Conservation (phyloP, 164 flowering plant genomes). For the Nymphaea thermarum region DNA sequence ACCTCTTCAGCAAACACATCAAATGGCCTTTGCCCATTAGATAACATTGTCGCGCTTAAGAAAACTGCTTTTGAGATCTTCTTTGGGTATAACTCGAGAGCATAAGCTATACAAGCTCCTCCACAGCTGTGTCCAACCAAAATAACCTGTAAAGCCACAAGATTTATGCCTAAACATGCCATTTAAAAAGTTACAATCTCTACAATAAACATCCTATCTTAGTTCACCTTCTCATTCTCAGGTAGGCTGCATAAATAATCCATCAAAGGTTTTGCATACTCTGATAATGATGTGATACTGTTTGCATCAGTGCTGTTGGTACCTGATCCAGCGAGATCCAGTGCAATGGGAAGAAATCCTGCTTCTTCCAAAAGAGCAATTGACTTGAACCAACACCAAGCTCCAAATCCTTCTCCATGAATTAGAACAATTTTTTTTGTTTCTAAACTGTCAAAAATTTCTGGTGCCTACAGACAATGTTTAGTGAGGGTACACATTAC, state of each 20-base stretch:
- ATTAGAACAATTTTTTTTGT: conserved; percentile 57
- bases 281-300: conserved; percentile 43
- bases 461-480: conserved; percentile 32
- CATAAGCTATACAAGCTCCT: conserved; percentile 87
- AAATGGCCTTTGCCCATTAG: conserved; percentile 78
- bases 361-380: conserved; percentile 79
- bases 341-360: conserved; percentile 54
- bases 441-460: conserved; percentile 53
- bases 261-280: conserved; percentile 75
- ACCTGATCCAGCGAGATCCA: conserved; percentile 89
- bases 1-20: conserved; percentile 94
- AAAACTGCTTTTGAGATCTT: conserved; percentile 85
- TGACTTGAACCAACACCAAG: conserved; percentile 99
- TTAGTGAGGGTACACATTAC: neutral
- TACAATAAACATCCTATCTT: conserved; percentile 1
- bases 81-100: conserved; percentile 56
- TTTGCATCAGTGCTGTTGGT: conserved; percentile 55
- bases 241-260: conserved; percentile 56
- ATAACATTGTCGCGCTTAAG: conserved; percentile 84
- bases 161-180: neutral
- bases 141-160: conserved; percentile 52
- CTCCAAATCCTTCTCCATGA: conserved; percentile 99
- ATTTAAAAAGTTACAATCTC: neutral
- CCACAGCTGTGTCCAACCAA: conserved; percentile 94
- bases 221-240: conserved; percentile 70